A percentile compares a stretch with the other conserved stretches of the same genome.
These are phyloP conservation scores for Pezicula neosporulosa DNA, from an alignment of 2,329 filamentous ascomycete genomes.

Conservation along the genomic window DNA sequence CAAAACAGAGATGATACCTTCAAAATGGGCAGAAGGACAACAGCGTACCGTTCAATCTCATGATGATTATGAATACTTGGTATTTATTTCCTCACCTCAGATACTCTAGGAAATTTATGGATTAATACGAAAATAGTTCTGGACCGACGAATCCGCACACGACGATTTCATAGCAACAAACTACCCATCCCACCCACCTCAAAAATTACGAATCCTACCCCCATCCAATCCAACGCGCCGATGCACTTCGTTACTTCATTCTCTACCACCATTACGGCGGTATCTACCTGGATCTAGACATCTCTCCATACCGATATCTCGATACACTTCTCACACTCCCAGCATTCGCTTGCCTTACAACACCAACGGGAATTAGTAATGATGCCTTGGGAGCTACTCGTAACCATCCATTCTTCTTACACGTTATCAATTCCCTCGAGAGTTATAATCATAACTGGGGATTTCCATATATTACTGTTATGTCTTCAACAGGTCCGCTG, in stretches of 20 bases:
- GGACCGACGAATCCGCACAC: constrained; percentile 64
- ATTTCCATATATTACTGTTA: constrained; percentile 63
- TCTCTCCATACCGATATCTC: neutral
- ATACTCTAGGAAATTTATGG: too few relatives aligned
- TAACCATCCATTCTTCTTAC: constrained; percentile 67
- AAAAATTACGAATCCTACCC: constrained; percentile 67
- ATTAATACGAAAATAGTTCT: constrained; percentile 29
- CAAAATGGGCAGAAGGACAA: neutral
- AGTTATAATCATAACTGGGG: constrained; percentile 64
- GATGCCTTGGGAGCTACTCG: constrained; percentile 70
- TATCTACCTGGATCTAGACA: constrained; percentile 72
- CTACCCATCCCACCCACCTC: constrained; percentile 78
- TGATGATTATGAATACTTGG: too few relatives aligned
- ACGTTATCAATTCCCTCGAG: constrained; percentile 60
- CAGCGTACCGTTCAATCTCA: neutral
- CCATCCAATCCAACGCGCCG: constrained; percentile 70
- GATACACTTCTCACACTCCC: constrained; percentile 2
- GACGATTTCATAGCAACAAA: constrained; percentile 66
- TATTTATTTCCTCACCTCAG: too few relatives aligned
- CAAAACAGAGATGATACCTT: neutral
- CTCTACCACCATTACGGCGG: constrained; percentile 69
- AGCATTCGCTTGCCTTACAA: constrained; percentile 35
- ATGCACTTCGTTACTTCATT: constrained; percentile 73
- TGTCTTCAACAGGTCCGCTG: constrained; percentile 70
- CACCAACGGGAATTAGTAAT: constrained; percentile 73